Base-by-base conservation (phyloP, 805 yeast genomes). In the Alloascoidea hylecoeti region DNA sequence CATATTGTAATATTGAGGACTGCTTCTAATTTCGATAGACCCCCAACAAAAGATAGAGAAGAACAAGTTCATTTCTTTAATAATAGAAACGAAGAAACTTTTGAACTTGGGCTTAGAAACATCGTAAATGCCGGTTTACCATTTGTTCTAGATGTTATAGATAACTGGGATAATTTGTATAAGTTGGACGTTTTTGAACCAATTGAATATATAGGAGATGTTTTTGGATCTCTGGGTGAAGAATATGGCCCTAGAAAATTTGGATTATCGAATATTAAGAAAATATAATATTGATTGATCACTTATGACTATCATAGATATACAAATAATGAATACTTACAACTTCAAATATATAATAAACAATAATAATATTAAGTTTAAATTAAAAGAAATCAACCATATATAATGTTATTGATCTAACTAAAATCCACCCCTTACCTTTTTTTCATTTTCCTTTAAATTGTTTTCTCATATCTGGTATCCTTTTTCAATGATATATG, bases 1-100 rank as follows among this genome's bases (percentile, higher is more conserved):
- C 66, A 81, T 56, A 61, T 75, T 42, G 71, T 74, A 9, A 60
- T 73, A 17, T 58, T 73, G 72, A 70, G 81, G 61, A 61, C 78
- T 36, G 71, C 71, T 44, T 70, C 78, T 3, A 78, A 75, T 55
- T 72, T 70, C 47, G 61, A 69, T 44, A 61, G 70, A 46, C 69
- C 74, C 39, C 81, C 72, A 47, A 64, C 65, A 35, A 51, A 58
- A 2, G 44, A 56, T 46, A 50, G 57, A 18, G 56, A 64, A 44
- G 60, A 62, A 45, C 61, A 78, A 5, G 63, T 68, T 34, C 58
- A 60, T 18, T 72, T 69, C 60, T 72, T 75, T 61, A 60, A 56
- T 49, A 56, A 62, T 36, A 63, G 63, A 38, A 52, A 54, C 37
- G 69, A 67, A 44, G 79, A 78, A 44, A 80, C 79, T 18, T 56